phyloP scores from a whole-genome alignment of 179 eudicot genomes.

The Silene coronaria region DNA sequence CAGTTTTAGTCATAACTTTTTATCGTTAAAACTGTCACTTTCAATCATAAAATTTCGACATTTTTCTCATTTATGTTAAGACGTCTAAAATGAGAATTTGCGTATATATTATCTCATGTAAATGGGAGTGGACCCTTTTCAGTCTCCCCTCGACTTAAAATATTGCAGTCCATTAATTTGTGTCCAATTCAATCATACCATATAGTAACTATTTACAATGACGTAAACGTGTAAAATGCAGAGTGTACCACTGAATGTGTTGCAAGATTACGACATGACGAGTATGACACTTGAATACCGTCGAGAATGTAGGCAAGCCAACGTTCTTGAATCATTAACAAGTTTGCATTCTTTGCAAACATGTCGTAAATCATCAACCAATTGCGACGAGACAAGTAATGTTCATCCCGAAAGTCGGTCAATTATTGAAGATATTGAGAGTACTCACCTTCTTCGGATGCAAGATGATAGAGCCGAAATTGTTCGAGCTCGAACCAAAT shows the following conservation, averaged over 20 bases:
- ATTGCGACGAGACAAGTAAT: background rate
- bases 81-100: too few relatives aligned
- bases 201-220: too few relatives aligned
- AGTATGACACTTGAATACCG: constrained; percentile 79
- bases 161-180: too few relatives aligned
- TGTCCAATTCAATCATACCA: background rate
- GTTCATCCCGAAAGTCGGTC: background rate
- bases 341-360: constrained; percentile 27
- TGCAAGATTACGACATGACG: constrained; percentile 54
- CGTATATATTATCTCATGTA: too few relatives aligned
- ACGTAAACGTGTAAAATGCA: constrained; percentile 24
- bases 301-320: constrained; percentile 69
- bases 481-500: constrained; percentile 65
- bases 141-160: too few relatives aligned
- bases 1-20: too few relatives aligned
- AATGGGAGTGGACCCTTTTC: too few relatives aligned
- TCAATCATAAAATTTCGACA: too few relatives aligned
- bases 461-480: constrained; percentile 61
- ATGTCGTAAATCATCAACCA: background rate
- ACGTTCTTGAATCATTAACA: constrained; percentile 65
- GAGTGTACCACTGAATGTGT: constrained; percentile 67
- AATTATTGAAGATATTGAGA: constrained; percentile 27
- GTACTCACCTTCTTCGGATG: constrained; percentile 72
- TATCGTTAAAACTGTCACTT: too few relatives aligned
- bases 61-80: too few relatives aligned